phyloP scores from a whole-genome alignment of 169 alveolate species.

The Babesia divergens region DNA sequence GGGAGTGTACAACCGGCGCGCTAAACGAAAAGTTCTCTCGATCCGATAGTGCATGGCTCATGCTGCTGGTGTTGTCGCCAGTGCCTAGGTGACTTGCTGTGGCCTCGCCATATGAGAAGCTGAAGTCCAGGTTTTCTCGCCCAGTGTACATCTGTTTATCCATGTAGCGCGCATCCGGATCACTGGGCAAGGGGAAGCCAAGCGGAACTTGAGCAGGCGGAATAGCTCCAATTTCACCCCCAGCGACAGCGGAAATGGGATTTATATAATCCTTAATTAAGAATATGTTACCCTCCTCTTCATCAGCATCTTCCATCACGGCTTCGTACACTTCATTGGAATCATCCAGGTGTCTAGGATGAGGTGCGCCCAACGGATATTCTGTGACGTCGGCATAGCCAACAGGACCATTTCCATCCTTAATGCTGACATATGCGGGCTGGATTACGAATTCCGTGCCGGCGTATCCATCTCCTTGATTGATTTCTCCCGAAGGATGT shows the following conservation, averaged over 20 bases:
- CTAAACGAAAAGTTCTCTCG: not conserved
- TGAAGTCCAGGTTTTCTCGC: slow-evolving; percentile 9
- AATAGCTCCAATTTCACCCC: not conserved
- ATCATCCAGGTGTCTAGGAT: too few species aligned
- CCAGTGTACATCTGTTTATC: not conserved
- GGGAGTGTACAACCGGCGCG: not conserved
- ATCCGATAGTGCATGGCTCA: not conserved
- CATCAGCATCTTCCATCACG: not conserved
- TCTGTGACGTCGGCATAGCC: too few species aligned
- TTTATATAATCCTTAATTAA: slow-evolving; percentile 7
- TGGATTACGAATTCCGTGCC: too few species aligned
- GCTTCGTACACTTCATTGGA: too few species aligned
- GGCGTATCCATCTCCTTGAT: too few species aligned
- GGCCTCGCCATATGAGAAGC: slow-evolving; percentile 16
- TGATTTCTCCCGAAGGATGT: too few species aligned
- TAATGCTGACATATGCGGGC: too few species aligned
- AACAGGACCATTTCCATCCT: too few species aligned
- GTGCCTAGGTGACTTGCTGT: not conserved
- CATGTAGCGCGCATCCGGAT: not conserved
- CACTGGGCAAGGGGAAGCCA: not conserved
- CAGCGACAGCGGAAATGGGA: not conserved
- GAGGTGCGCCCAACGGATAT: too few species aligned
- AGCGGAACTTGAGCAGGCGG: not conserved
- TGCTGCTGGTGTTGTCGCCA: not conserved
- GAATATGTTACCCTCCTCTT: slow-evolving; percentile 23